Conservation (phyloP, 2,329 filamentous ascomycete species). For the Cladophialophora psammophila region DNA sequence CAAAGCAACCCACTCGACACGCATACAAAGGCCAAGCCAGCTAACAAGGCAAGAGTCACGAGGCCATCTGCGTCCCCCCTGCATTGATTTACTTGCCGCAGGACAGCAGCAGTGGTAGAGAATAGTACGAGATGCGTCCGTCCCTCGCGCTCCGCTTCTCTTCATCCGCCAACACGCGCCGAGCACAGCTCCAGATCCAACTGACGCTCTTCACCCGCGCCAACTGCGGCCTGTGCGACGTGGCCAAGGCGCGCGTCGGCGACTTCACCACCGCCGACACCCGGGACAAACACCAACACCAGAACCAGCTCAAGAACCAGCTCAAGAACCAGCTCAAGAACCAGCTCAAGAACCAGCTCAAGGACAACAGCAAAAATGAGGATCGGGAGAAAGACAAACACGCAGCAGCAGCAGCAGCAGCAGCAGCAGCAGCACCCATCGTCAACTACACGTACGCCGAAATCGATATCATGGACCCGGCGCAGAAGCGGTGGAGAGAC, state of each 20-base stretch:
- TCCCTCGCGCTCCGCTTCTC: constrained; percentile 27
- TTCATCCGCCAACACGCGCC: no score
- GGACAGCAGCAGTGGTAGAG: no score
- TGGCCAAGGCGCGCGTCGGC: constrained; percentile 64
- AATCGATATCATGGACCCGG: constrained; percentile 64
- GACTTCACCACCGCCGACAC: constrained; percentile 51
- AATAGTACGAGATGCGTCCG: constrained; percentile 29
- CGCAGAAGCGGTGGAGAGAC: constrained; percentile 64
- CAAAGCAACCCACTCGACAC: no score
- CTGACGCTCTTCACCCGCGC: constrained; percentile 68
- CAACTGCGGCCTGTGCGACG: constrained; percentile 67
- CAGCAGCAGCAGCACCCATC: not conserved
- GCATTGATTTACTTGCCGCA: no score
- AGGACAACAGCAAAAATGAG: constrained; percentile 47
- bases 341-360: no score
- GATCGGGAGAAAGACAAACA: no score
- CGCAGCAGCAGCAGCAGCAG: not conserved
- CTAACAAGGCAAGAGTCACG: no score
- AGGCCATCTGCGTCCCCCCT: no score
- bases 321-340: no score
- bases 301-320: no score
- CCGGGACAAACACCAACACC: no score
- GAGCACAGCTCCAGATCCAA: constrained; percentile 41
- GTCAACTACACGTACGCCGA: constrained; percentile 64
- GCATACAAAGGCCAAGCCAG: no score